Evolutionary conservation across 345 rosid genomes (phyloP).

Genomic region (Kernera saxatilis): DNA sequence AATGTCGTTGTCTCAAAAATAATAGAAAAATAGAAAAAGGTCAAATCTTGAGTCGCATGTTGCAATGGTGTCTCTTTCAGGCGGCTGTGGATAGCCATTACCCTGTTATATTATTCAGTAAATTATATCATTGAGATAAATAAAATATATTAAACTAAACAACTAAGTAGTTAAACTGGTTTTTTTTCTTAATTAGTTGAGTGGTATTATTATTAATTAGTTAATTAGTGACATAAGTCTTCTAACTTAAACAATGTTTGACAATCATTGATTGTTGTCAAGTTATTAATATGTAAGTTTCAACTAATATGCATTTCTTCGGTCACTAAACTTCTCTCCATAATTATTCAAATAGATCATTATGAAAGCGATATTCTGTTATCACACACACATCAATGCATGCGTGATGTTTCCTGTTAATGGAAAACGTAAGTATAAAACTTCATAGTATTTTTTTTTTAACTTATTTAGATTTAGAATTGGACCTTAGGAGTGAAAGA

Average conservation of each 20-base stretch:
- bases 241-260: not conserved
- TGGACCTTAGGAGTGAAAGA: not conserved
- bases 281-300: constrained; percentile 20
- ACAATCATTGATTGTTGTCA: constrained; percentile 8
- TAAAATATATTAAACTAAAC: not conserved
- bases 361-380: constrained; percentile 22
- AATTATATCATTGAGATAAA: not conserved
- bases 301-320: constrained; percentile 27
- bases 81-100: constrained; percentile 13
- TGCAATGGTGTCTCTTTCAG: constrained; percentile 23
- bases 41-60: constrained; percentile 17
- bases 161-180: not conserved
- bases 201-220: not conserved
- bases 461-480: not conserved
- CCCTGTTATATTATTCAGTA: not conserved
- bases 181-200: not conserved
- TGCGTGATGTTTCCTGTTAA: not conserved
- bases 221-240: constrained; percentile 15
- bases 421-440: not conserved
- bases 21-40: not conserved
- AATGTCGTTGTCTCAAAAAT: constrained; percentile 1
- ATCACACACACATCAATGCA: constrained; percentile 22
- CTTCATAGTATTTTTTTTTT: not conserved
- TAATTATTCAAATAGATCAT: not conserved
- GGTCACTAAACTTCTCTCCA: constrained; percentile 5